Conservation (phyloP, 176 grass and related monocot genomes). For the Elaeis guineensis region DNA sequence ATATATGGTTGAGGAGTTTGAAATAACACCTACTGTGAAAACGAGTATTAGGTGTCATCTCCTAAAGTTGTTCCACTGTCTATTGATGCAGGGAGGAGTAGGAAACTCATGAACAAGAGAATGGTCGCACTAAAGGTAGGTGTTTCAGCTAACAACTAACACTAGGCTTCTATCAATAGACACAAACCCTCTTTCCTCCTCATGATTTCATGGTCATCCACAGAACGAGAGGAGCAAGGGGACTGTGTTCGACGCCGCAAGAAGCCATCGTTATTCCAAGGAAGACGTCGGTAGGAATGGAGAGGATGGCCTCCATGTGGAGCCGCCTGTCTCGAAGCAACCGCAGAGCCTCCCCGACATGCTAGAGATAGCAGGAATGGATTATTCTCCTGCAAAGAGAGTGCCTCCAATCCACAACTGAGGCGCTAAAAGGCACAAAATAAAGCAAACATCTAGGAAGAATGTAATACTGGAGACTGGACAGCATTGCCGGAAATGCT, state of each 20-base stretch:
- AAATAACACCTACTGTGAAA: not conserved
- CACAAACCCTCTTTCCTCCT: not conserved
- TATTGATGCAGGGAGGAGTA: conserved; percentile 23
- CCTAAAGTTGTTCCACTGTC: too few species aligned
- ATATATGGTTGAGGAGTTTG: too few species aligned
- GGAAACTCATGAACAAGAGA: conserved; percentile 24
- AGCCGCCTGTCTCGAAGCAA: not conserved
- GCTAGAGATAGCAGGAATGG: conserved; percentile 87
- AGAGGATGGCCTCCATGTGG: not conserved
- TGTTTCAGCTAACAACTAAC: not conserved
- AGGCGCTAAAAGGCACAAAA: not conserved
- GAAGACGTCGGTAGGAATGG: not conserved
- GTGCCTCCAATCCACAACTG: conserved; percentile 96
- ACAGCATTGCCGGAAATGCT: conserved; percentile 84
- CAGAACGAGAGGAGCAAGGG: conserved; percentile 17
- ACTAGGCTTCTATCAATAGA: not conserved
- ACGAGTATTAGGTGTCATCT: not conserved
- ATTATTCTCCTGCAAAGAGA: conserved; percentile 78
- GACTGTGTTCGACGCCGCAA: too few species aligned
- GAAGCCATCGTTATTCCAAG: not conserved
- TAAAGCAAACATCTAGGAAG: conserved; percentile 4
- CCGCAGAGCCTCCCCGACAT: conserved; percentile 28
- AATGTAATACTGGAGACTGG: conserved; percentile 38
- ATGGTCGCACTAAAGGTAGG: conserved; percentile 13
- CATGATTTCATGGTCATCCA: not conserved